Conservation (phyloP, 805 yeast species). For the Deakozyma indianensis region DNA sequence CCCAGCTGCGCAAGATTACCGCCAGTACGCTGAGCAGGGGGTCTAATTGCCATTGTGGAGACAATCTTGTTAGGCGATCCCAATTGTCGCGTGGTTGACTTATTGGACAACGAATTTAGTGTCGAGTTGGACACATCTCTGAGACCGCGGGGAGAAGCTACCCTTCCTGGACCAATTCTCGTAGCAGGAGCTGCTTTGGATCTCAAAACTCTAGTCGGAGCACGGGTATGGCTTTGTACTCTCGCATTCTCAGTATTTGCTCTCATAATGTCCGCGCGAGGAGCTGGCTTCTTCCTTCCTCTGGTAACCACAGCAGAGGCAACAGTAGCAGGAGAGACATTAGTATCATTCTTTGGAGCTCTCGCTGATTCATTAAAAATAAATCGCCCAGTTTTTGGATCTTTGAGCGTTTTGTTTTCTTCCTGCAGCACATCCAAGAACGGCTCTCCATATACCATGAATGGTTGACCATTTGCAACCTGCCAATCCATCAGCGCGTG, state of each 20-base stretch:
- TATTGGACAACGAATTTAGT: background rate
- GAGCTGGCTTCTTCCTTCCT: background rate
- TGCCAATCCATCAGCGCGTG: conserved; percentile 36
- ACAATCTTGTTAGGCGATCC: too few relatives aligned
- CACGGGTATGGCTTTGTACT: background rate
- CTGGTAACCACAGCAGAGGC: background rate
- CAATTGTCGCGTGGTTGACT: too few relatives aligned
- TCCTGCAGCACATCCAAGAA: conserved; percentile 26
- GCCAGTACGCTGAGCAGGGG: too few relatives aligned
- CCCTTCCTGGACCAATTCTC: background rate
- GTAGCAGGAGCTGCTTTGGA: background rate
- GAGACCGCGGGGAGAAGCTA: background rate
- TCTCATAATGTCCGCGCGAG: background rate
- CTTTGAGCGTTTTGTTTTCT: conserved; percentile 9
- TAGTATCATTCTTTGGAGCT: conserved; percentile 27
- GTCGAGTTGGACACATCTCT: background rate
- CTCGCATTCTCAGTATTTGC: background rate
- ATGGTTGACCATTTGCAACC: conserved; percentile 14
- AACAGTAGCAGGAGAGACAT: conserved; percentile 6
- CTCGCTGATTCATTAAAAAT: conserved; percentile 19
- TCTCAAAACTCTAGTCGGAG: background rate
- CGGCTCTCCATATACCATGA: conserved; percentile 33
- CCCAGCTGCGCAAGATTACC: too few relatives aligned
- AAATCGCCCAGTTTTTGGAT: background rate
- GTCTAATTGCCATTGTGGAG: too few relatives aligned